Evolutionary conservation across 2,329 filamentous ascomycete genomes (phyloP).

Genomic region (Stemphylium lycopersici): DNA sequence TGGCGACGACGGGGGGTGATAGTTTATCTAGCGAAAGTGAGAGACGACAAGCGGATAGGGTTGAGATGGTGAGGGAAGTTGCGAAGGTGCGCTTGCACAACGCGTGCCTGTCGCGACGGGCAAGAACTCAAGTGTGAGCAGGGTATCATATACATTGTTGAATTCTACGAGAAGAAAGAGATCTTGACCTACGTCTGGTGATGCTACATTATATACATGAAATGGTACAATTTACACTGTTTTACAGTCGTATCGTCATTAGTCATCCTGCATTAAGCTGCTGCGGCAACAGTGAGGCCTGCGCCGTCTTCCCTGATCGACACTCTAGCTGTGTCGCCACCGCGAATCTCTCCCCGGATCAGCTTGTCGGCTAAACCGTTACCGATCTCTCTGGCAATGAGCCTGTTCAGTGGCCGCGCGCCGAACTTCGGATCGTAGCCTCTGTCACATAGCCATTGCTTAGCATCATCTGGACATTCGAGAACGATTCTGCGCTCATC

Average conservation of each 20-base stretch:
- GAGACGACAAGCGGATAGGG: not conserved
- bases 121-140: constrained; percentile 2
- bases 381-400: constrained; percentile 88
- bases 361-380: constrained; percentile 91
- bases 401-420: constrained; percentile 84
- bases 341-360: constrained; percentile 81
- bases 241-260: constrained; percentile 33
- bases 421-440: constrained; percentile 94
- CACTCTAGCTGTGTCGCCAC: constrained; percentile 75
- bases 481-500: constrained; percentile 85
- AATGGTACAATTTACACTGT: constrained; percentile 9
- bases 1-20: not conserved
- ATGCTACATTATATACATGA: constrained; percentile 23
- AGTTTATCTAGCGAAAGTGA: not conserved
- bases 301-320: constrained; percentile 63
- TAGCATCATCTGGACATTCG: constrained; percentile 71
- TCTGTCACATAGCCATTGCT: constrained; percentile 83
- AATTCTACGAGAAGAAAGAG: constrained; percentile 11
- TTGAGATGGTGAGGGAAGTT: constrained; percentile 20
- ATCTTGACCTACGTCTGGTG: constrained; percentile 12
- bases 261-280: constrained; percentile 17
- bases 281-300: constrained; percentile 33
- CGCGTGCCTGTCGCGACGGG: constrained; percentile 21
- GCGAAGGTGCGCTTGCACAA: constrained; percentile 12
- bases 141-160: constrained; percentile 11